phyloP scores from a whole-genome alignment of 2,329 filamentous ascomycete species.

The Microdochium paspali region DNA sequence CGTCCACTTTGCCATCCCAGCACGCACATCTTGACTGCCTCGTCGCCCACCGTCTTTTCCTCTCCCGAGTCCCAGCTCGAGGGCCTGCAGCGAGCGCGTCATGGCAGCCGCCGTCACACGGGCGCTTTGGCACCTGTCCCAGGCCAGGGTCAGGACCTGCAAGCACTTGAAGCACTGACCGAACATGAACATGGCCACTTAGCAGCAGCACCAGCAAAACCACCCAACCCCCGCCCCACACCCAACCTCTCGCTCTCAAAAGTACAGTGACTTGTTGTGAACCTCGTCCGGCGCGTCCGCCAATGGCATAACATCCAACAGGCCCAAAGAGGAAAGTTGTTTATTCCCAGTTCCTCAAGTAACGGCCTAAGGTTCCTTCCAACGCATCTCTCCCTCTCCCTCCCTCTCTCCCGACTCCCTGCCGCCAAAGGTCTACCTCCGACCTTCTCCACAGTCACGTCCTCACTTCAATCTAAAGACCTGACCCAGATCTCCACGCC shows the following conservation, averaged over 20 bases:
- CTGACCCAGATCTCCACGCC: too few species aligned
- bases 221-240: not conserved
- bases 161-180: not conserved
- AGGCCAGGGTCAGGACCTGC: not conserved
- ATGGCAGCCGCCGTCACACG: not conserved
- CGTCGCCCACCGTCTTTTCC: too few species aligned
- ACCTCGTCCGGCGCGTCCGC: not conserved
- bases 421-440: too few species aligned
- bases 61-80: too few species aligned
- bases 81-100: too few species aligned
- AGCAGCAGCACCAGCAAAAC: not conserved
- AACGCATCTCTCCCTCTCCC: too few species aligned
- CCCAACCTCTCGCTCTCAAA: not conserved
- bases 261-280: not conserved
- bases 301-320: not conserved
- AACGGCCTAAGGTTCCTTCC: too few species aligned
- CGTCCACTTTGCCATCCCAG: not conserved
- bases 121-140: not conserved
- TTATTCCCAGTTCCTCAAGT: slow-evolving; percentile 1
- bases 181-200: too few species aligned
- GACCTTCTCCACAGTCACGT: too few species aligned
- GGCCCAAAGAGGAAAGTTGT: not conserved
- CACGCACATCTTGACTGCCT: too few species aligned
- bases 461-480: too few species aligned
- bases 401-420: too few species aligned